phyloP scores from a whole-genome alignment of 331 rosid species.

The Saraca asoca region DNA sequence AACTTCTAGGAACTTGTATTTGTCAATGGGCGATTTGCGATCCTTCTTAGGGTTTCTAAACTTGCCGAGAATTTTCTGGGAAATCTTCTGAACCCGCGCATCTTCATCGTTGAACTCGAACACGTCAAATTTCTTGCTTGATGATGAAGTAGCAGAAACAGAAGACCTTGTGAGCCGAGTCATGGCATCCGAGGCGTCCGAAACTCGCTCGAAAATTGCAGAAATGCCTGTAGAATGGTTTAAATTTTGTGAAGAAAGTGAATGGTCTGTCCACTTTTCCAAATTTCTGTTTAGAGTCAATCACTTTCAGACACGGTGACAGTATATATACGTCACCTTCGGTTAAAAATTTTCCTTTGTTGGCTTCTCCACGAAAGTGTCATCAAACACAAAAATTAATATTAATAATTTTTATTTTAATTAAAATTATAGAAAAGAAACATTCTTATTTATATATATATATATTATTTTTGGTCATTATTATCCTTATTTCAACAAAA shows the following conservation, averaged over 20 bases:
- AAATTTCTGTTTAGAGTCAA: too few species aligned
- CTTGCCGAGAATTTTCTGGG: slow-evolving; percentile 24
- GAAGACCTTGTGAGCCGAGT: slow-evolving; percentile 40
- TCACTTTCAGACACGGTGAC: too few species aligned
- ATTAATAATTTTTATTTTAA: too few species aligned
- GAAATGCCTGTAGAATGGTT: not conserved
- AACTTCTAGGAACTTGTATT: slow-evolving; percentile 52
- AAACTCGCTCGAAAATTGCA: slow-evolving; percentile 19
- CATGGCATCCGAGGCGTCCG: slow-evolving; percentile 30
- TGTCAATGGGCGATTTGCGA: slow-evolving; percentile 44
- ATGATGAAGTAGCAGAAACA: slow-evolving; percentile 18
- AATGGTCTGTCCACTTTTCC: not conserved
- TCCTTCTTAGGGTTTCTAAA: slow-evolving; percentile 38
- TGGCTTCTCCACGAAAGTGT: too few species aligned
- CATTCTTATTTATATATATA: too few species aligned
- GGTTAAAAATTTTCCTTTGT: too few species aligned
- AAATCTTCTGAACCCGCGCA: slow-evolving; percentile 29
- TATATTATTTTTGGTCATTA: too few species aligned
- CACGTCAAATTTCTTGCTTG: slow-evolving; percentile 46
- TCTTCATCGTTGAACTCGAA: slow-evolving; percentile 67
- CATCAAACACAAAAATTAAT: too few species aligned
- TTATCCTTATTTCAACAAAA: too few species aligned
- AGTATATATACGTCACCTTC: too few species aligned
- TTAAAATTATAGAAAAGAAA: too few species aligned
- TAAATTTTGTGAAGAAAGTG: not conserved